Base-by-base conservation (phyloP, 148 eudicot species). In the Talinum fruticosum region DNA sequence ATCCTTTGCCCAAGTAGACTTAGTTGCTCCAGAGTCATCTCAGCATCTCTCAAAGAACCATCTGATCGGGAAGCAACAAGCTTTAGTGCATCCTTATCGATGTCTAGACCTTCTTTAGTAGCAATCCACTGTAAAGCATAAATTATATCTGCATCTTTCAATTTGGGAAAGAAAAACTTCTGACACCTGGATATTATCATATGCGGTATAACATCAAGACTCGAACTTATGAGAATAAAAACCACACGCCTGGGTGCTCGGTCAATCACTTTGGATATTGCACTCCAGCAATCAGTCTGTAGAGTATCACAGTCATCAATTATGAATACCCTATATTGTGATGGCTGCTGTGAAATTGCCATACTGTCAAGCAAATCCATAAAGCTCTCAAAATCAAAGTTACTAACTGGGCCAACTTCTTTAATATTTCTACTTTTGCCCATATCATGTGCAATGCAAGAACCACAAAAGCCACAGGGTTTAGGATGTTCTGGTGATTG, bases 21-120 rank as follows among this genome's bases (percentile, higher is more conserved):
- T 85, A 96, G 84, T 71, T 96, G 99, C 83, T 96, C 99, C 73
- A 96, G 89, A 49, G 97, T 96, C 97, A 96, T 96, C 87, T 96
- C 93, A 66, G 97, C 99, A 76, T 96, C 99, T 80, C 99, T 89
- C 81, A 96, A 80, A 45, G 99, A 93, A 71, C 99, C 99, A 85
- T 93, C 97, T 65, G 99, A 93, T 74, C 97, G 84, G 23, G 97
- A 91, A 38, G 99, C 94, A 79, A 96, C 89, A 76, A 96, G 97
- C 89, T 90, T 93, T 8, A 96, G 68, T 12, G 99, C 99, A 75
- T 90, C 97, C 77, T 82, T 87, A 71, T 93, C 97, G 36, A 96
- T 91, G 73, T 91, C 92, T 34, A 93, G 78, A 74, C 90, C 88
- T 86, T 96, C 99, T 86, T 93, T 96, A 29, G 89, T 85, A 66